These are phyloP conservation scores for Zasmidium angulare DNA, from an alignment of 2,329 filamentous ascomycete species.

Conservation along the genomic window DNA sequence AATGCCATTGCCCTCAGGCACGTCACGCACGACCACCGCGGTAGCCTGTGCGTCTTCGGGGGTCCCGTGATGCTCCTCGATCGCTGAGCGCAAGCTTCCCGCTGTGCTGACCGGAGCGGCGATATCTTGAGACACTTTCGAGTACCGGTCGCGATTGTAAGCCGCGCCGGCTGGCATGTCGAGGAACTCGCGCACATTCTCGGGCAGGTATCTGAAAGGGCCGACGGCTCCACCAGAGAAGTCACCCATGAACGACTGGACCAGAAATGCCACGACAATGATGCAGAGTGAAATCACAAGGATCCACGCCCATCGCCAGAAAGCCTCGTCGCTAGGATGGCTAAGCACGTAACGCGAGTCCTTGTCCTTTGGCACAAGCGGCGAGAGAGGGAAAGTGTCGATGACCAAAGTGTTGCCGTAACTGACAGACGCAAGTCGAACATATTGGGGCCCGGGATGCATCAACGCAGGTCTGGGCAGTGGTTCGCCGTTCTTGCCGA, in stretches of 20 bases:
- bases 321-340: conserved; percentile 52
- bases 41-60: conserved; percentile 20
- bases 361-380: conserved; percentile 47
- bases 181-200: conserved; percentile 41
- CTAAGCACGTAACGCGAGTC: conserved; percentile 68
- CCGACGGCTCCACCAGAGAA: conserved; percentile 36
- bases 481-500: conserved; percentile 23
- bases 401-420: conserved; percentile 78
- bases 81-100: conserved; percentile 4
- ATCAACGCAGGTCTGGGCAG: conserved; percentile 12
- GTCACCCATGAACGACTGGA: conserved; percentile 59
- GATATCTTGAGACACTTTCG: conserved; percentile 10
- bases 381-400: conserved; percentile 70
- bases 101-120: conserved; percentile 1
- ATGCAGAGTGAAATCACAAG: conserved; percentile 61
- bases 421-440: conserved; percentile 79
- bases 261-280: conserved; percentile 61
- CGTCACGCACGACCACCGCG: conserved; percentile 41
- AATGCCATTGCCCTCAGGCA: conserved; percentile 37
- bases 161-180: conserved; percentile 20
- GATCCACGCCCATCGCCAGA: conserved; percentile 55
- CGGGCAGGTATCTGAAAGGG: conserved; percentile 57
- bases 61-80: conserved; percentile 22
- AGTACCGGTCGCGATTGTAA: conserved; percentile 12
- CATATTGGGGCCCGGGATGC: conserved; percentile 52